Evolutionary conservation across 805 yeast genomes (phyloP), one percentile per base, ranked within the genome.

Genomic region (Candida xiaguanensis): DNA sequence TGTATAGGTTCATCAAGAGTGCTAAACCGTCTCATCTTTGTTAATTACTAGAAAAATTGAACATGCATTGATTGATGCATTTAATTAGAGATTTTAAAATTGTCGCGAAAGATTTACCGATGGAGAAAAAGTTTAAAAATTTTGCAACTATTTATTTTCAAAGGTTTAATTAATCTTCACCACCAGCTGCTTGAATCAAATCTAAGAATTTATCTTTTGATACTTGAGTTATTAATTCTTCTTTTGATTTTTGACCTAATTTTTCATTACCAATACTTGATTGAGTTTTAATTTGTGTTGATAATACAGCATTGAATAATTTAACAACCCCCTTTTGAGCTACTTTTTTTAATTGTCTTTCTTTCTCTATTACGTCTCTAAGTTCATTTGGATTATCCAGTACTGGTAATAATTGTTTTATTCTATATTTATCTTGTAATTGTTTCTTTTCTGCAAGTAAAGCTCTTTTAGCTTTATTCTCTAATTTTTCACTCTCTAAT

Each of bases 151-250:
- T n/a, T n/a, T n/a, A 18, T 12, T 30, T 30, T 28, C 17, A 11
- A n/a, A n/a, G n/a, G n/a, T n/a, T 4, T 30, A 22, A 17, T 36
- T 44, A 41, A n/a, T 34, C 40, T 13, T 39, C 43, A 5, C 85
- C 90, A 2, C 85, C 90, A 2, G 89, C 89, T 31, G 83, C 83
- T 59, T 81, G 84, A 26, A 90, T 93, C 59, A 90, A 70, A 61
- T 89, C 96, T 61, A 90, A 74, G 55, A 90, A 90, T 58, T 80
- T 85, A 56, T 89, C 95, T 59, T 90, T 91, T 4, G 95, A 83
- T 39, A 90, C 74, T 51, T 89, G 96, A 30, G 79, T 82, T 50
- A 82, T 73, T 43, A 82, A 58, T 44, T 80, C 77, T 48, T 82
- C 82, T 58, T 72, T 75, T 66, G 56, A 78, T 50, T 63, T 58